Conservation (phyloP, 2,329 filamentous ascomycete species). For the Didymella pinodella region DNA sequence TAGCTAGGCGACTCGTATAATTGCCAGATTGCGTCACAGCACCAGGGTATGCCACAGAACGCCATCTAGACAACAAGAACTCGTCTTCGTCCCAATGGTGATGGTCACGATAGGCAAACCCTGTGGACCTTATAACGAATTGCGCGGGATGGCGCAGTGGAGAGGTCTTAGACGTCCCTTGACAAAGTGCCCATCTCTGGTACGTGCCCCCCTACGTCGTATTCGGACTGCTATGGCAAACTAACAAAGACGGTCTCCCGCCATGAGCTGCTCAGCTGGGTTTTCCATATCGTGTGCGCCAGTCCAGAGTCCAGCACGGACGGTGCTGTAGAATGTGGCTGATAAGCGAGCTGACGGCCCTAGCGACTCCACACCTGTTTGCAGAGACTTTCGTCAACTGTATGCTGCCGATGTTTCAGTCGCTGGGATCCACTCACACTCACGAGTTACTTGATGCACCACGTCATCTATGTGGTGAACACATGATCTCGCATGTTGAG, state of each 20-base stretch:
- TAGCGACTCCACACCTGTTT: slow-evolving; percentile 14
- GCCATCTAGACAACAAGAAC: slow-evolving; percentile 11
- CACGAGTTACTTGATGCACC: slow-evolving; percentile 1
- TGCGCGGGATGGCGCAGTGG: slow-evolving; percentile 21
- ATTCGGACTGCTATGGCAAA: slow-evolving; percentile 17
- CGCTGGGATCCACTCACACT: slow-evolving; percentile 11
- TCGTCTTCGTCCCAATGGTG: slow-evolving; percentile 14
- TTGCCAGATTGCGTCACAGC: slow-evolving; percentile 10
- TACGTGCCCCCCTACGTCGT: slow-evolving; percentile 14
- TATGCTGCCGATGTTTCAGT: slow-evolving; percentile 21
- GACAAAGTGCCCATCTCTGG: slow-evolving; percentile 19
- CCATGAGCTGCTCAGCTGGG: slow-evolving; percentile 1
- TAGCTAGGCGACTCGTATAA: slow-evolving; percentile 8
- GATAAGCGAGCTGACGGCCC: slow-evolving; percentile 19
- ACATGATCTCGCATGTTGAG: slow-evolving; percentile 19
- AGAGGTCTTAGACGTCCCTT: slow-evolving; percentile 24
- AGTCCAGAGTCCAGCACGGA: neutral
- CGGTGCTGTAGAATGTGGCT: slow-evolving; percentile 9
- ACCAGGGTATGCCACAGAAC: slow-evolving; percentile 2
- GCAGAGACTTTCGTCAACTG: slow-evolving; percentile 19
- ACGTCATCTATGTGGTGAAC: slow-evolving; percentile 3
- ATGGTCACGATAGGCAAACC: slow-evolving; percentile 22
- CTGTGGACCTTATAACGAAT: slow-evolving; percentile 24
- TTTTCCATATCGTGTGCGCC: slow-evolving; percentile 3
- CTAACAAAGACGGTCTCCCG: slow-evolving; percentile 23